Percentiles rank a stretch among this genome's conserved stretches.
Evolutionary conservation across 2,329 filamentous ascomycete species (phyloP).

Genomic region (Cytospora paraplurivora): DNA sequence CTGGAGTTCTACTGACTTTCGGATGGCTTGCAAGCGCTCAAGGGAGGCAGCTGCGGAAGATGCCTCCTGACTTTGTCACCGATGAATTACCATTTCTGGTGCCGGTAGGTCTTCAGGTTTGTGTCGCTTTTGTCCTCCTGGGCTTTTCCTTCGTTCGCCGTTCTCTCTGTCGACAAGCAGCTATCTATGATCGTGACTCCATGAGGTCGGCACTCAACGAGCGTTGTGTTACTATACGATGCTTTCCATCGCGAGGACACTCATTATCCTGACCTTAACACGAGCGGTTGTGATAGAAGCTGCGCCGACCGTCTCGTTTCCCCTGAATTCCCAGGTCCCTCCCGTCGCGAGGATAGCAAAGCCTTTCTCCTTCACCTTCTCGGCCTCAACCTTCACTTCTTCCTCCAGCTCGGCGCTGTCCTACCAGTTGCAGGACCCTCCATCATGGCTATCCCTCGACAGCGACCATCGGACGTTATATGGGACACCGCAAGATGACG

Average conservation of each 20-base stretch:
- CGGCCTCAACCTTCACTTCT: conserved; percentile 72
- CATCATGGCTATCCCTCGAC: conserved; percentile 76
- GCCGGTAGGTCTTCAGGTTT: conserved; percentile 20
- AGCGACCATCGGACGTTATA: conserved; percentile 64
- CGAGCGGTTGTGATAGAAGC: conserved; percentile 37
- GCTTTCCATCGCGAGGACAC: conserved; percentile 14
- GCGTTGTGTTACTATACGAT: conserved; percentile 24
- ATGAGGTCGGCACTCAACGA: conserved; percentile 18
- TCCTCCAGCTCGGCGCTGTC: conserved; percentile 52
- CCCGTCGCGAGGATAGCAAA: conserved; percentile 71
- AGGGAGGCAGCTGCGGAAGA: conserved; percentile 15
- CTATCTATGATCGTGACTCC: conserved; percentile 9
- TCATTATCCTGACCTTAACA: conserved; percentile 36
- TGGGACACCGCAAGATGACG: conserved; percentile 64
- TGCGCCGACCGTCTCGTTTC: conserved; percentile 59
- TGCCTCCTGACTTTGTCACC: conserved; percentile 11
- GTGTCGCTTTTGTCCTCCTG: conserved; percentile 15
- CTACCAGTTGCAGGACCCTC: conserved; percentile 67
- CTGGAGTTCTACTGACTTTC: conserved; percentile 17
- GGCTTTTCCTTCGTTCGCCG: conserved; percentile 1
- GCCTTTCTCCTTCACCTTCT: conserved; percentile 72
- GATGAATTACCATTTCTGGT: conserved; percentile 14
- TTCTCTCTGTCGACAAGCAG: conserved; percentile 6
- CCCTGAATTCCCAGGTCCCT: conserved; percentile 82
- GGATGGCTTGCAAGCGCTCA: conserved; percentile 10